A percentile compares a stretch with the other conserved stretches of the same genome.
Evolutionary conservation across 306 rosid species (phyloP).

Genomic region (Herpetospermum pedunculosum): DNA sequence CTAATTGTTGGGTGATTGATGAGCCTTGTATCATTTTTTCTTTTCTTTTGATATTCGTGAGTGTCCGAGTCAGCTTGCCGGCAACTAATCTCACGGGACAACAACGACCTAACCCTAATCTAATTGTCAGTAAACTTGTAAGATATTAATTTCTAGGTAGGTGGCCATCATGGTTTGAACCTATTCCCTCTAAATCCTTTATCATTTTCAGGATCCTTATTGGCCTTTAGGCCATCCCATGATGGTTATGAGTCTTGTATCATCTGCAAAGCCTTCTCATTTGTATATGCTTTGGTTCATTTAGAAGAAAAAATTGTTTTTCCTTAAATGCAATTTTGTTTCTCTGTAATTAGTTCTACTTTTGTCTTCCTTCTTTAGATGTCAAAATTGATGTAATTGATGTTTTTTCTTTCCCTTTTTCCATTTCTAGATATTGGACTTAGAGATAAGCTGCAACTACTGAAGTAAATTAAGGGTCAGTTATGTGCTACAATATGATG

Average conservation of each 20-base stretch:
- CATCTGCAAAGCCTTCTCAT: not conserved
- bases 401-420: not conserved
- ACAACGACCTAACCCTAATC: too few relatives aligned
- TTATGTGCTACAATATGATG: conserved; percentile 10
- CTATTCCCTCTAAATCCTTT: too few relatives aligned
- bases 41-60: too few relatives aligned
- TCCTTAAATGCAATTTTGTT: not conserved
- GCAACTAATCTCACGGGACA: too few relatives aligned
- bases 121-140: too few relatives aligned
- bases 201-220: too few relatives aligned
- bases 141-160: too few relatives aligned
- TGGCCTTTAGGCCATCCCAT: too few relatives aligned
- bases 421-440: conserved; percentile 1
- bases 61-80: too few relatives aligned
- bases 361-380: not conserved
- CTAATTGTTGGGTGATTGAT: not conserved
- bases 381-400: not conserved
- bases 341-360: not conserved
- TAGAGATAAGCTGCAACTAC: not conserved
- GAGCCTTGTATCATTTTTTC: not conserved
- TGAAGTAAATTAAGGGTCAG: not conserved
- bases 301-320: not conserved
- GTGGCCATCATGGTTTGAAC: too few relatives aligned
- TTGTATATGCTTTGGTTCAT: not conserved
- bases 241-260: not conserved